Conservation (phyloP, 805 yeast genomes). For the Blastobotrys mokoenaii region DNA sequence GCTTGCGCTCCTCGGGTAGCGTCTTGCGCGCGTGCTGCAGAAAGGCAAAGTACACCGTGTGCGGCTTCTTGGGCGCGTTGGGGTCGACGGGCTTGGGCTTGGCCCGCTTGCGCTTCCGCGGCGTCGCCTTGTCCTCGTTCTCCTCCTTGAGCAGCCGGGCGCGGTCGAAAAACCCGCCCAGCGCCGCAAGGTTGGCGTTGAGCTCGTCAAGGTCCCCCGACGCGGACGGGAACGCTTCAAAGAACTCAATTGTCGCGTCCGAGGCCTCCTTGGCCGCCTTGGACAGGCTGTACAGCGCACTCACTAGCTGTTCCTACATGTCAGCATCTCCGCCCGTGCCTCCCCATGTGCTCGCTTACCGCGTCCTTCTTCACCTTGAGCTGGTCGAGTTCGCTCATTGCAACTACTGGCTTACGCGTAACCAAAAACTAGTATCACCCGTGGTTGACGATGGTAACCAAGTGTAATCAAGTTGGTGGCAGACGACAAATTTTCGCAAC, state of each 20-base stretch:
- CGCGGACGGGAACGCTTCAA: constrained; percentile 40
- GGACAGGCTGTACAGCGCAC: constrained; percentile 72
- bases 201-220: constrained; percentile 19
- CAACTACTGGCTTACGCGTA: neutral
- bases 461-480: neutral
- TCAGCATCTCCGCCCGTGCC: neutral
- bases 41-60: constrained; percentile 77
- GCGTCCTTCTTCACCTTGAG: constrained; percentile 29
- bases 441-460: too few relatives aligned
- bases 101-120: constrained; percentile 35
- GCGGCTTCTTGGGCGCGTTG: constrained; percentile 90
- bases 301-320: constrained; percentile 43
- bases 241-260: constrained; percentile 67
- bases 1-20: constrained; percentile 59
- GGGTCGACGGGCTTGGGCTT: constrained; percentile 59
- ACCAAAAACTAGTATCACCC: neutral
- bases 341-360: constrained; percentile 17
- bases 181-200: constrained; percentile 1
- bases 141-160: constrained; percentile 2
- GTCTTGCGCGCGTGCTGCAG: constrained; percentile 65
- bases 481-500: neutral
- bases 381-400: neutral
- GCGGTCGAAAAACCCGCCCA: neutral
- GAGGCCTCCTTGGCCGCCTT: constrained; percentile 86
- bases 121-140: constrained; percentile 17